phyloP scores from a whole-genome alignment of 495 filamentous ascomycete genomes.

The Lentithecium fluviatile region DNA sequence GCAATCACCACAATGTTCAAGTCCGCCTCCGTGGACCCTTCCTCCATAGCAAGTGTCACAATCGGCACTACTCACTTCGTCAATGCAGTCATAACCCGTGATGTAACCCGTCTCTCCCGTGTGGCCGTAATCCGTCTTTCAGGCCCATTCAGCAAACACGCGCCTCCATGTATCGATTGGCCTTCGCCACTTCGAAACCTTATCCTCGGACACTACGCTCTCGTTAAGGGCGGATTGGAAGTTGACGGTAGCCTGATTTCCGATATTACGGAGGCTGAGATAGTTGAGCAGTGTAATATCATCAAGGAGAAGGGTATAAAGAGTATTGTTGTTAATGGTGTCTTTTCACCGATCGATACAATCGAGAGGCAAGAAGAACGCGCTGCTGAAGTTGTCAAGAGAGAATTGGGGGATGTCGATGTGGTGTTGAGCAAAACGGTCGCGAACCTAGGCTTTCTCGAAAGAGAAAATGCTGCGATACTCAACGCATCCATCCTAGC shows the following conservation, averaged over 20 bases:
- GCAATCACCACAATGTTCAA: slow-evolving; percentile 31
- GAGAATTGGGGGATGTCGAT: slow-evolving; percentile 49
- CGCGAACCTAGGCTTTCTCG: slow-evolving; percentile 50
- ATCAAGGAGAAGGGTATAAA: slow-evolving; percentile 50
- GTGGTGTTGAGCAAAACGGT: slow-evolving; percentile 50
- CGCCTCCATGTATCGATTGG: slow-evolving; percentile 56
- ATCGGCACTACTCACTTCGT: slow-evolving; percentile 66
- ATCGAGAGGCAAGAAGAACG: slow-evolving; percentile 51
- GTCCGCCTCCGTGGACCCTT: slow-evolving; percentile 12
- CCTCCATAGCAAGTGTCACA: slow-evolving; percentile 54
- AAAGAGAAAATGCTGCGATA: slow-evolving; percentile 56
- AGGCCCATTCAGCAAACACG: slow-evolving; percentile 55
- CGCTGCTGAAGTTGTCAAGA: slow-evolving; percentile 46
- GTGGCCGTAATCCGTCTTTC: slow-evolving; percentile 59
- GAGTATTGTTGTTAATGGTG: slow-evolving; percentile 56
- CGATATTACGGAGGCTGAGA: slow-evolving; percentile 50
- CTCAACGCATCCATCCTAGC: slow-evolving; percentile 52
- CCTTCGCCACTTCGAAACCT: slow-evolving; percentile 36
- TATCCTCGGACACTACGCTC: slow-evolving; percentile 49
- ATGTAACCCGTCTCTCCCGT: slow-evolving; percentile 50
- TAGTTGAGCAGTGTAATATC: slow-evolving; percentile 45
- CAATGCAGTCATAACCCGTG: slow-evolving; percentile 54
- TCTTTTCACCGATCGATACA: slow-evolving; percentile 59
- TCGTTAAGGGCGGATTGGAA: slow-evolving; percentile 51
- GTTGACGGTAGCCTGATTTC: slow-evolving; percentile 52